Evolutionary conservation across 768 basidiomycete genomes (phyloP), one percentile per base, ranked within the genome.

Genomic region (Cystofilobasidium ferigula): DNA sequence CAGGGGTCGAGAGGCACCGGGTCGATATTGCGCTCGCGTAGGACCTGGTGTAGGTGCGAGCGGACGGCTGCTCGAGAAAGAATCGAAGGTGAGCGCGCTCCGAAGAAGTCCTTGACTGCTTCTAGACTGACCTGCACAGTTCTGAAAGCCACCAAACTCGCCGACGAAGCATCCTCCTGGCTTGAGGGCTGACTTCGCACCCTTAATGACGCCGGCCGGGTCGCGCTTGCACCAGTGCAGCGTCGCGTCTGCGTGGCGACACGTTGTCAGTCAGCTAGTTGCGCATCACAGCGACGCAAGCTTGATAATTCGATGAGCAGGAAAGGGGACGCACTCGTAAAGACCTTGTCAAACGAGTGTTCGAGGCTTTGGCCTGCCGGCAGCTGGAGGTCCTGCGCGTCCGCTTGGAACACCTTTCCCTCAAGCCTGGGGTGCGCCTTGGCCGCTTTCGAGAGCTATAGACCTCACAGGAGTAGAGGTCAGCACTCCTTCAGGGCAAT

Each of bases 191-290:
- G 77, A 78, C 71, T 81, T 82, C n/a, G 82, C 80, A 57, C 83
- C 80, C 18, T 79, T 75, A 13, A 89, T 73, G 12, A 89, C 88
- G 1, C 82, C 84, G 1, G 71, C 73, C 0, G 89, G 90, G 70
- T 86, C 79, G 6, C 77, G 77, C 74, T 88, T 90, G 76, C 88
- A 91, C 89, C 89, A 92, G 71, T 93, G 89, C 69, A 92, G 72
- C 4, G 82, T 80, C 0, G 90, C 65, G 28, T 20, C 48, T 62
- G 43, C 18, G 4, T 3, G 26, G 24, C 9, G 20, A 60, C 24
- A 28, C 10, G 3, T 8, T 5, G n/a, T n/a, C 22, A 40, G 24
- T 3, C 24, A 3, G 18, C 40, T n/a, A 30, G 7, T 3, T 54
- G 45, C 16, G 9, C 12, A 30, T 32, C 51, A 54, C 9, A 32